These are phyloP conservation scores for Boletus tomentosulus DNA, from an alignment of 768 basidiomycete species.

Conservation along the genomic window DNA sequence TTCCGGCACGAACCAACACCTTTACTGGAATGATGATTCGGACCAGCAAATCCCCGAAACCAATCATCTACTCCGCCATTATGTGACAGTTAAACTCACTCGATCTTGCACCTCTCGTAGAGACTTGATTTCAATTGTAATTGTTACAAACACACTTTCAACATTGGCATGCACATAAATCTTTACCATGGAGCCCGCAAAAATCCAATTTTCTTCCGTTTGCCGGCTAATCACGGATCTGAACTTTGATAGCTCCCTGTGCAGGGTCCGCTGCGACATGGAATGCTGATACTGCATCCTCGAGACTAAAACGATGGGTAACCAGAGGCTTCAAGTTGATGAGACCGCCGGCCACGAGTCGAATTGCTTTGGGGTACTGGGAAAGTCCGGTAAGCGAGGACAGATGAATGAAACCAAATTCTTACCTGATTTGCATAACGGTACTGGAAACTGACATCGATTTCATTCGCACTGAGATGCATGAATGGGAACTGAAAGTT, in stretches of 20 bases:
- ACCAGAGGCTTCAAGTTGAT: constrained; percentile 74
- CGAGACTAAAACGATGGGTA: constrained; percentile 70
- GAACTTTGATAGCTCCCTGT: constrained; percentile 68
- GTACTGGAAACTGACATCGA: constrained; percentile 66
- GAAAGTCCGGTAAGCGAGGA: background rate
- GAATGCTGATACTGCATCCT: constrained; percentile 75
- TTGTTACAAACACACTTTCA: background rate
- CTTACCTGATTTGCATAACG: constrained; percentile 60
- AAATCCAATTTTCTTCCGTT: too few species aligned
- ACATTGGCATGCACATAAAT: background rate
- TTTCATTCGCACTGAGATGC: constrained; percentile 67
- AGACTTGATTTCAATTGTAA: too few species aligned
- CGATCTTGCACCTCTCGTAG: too few species aligned
- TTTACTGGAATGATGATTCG: too few species aligned
- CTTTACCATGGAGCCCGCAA: background rate
- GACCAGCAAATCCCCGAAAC: too few species aligned
- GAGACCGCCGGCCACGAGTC: constrained; percentile 71
- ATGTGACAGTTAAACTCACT: too few species aligned
- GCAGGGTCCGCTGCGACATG: constrained; percentile 65
- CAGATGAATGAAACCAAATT: background rate
- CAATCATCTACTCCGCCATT: too few species aligned
- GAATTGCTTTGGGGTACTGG: constrained; percentile 81
- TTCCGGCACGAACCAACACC: background rate
- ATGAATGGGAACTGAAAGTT: constrained; percentile 59
- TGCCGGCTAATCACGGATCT: constrained; percentile 48